A percentile compares a stretch with the other conserved stretches of the same genome.
These are phyloP conservation scores for Neurospora sp. DNA, from an alignment of 495 filamentous ascomycete species.

Conservation along the genomic window DNA sequence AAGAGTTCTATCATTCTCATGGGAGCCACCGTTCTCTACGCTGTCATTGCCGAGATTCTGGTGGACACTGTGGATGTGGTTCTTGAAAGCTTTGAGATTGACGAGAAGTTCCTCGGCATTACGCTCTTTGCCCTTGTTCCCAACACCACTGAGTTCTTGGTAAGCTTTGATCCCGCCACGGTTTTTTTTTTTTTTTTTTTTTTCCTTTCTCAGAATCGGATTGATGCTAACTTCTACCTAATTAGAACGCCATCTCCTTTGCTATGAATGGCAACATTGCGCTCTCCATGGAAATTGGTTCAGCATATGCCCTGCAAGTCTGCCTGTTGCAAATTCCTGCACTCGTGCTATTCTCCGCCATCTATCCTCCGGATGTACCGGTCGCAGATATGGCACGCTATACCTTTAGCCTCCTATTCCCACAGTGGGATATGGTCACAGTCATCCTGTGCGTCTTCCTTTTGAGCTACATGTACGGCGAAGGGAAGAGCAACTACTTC, in stretches of 20 bases:
- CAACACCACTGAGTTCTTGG: conserved; percentile 96
- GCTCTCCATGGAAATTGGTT: conserved; percentile 97
- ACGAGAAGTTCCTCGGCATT: conserved; percentile 97
- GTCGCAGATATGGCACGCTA: conserved; percentile 53
- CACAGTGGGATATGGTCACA: conserved; percentile 98
- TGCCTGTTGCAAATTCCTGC: conserved; percentile 94
- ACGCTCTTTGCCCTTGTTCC: conserved; percentile 95
- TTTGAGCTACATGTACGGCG: conserved; percentile 93
- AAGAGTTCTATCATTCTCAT: conserved; percentile 87
- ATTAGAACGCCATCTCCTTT: conserved; percentile 94
- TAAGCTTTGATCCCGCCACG: conserved; percentile 30
- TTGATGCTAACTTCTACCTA: conserved; percentile 23
- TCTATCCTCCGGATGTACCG: conserved; percentile 28
- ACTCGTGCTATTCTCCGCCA: conserved; percentile 80
- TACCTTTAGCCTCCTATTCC: conserved; percentile 92
- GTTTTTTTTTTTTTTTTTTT: background rate
- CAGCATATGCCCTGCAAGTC: conserved; percentile 93
- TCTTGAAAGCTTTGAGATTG: conserved; percentile 75
- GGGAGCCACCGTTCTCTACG: conserved; percentile 85
- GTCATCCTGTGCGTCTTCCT: conserved; percentile 97
- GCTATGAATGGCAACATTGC: conserved; percentile 99
- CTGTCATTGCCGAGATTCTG: conserved; percentile 91
- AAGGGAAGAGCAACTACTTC: conserved; percentile 94
- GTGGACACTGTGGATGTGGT: conserved; percentile 96
- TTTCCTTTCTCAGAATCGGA: background rate